Base-by-base conservation (phyloP, 2,329 filamentous ascomycete genomes). In the Aspergillus terreus region DNA sequence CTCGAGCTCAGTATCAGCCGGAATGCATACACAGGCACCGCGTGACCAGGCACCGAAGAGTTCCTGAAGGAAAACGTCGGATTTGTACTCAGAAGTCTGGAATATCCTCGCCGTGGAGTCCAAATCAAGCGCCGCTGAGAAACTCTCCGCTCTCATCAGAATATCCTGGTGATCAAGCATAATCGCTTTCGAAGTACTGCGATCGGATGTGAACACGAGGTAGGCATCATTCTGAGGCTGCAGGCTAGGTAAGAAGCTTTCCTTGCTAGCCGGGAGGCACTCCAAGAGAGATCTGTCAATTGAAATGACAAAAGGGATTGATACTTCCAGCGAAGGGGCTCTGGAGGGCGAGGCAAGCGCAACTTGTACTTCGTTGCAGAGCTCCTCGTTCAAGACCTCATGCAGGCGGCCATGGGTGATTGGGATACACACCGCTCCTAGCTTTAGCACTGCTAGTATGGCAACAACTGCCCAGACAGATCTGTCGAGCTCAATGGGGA, bases 1-100 rank as follows among this genome's bases (percentile, higher is more conserved):
- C 1, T 71, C 73, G 69, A 73, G 76, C 11, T 78, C 73, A 40
- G 70, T 57, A 57, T 74, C 61, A 46, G 70, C 69, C 0, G 76
- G 75, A 2, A 80, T 73, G 49, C 76, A 79, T 12, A 80, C 58
- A 35, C 72, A 75, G 4, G 76, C 77, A 36, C 77, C 76, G 25
- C 66, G 58, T 52, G 64, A 57, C 32, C 68, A 67, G 14, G 68
- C 72, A 44, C 55, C 67, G 54, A 72, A 72, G 38, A 67, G 61
- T 48, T 69, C 75, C 32, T 68, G 61, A 17, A 79, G 63, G 46
- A 70, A 74, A 10, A 72, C 67, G 51, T 79, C 77, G 36, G 78
- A 79, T 0, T 70, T 75, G 49, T 74, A 75, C 0, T 71, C 67
- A 1, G 73, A 68, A 49, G 75, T 76, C 45, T 79, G 74, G 6